Evolutionary conservation across 176 grass and related monocot genomes (phyloP).

Genomic region (Avena insularis): DNA sequence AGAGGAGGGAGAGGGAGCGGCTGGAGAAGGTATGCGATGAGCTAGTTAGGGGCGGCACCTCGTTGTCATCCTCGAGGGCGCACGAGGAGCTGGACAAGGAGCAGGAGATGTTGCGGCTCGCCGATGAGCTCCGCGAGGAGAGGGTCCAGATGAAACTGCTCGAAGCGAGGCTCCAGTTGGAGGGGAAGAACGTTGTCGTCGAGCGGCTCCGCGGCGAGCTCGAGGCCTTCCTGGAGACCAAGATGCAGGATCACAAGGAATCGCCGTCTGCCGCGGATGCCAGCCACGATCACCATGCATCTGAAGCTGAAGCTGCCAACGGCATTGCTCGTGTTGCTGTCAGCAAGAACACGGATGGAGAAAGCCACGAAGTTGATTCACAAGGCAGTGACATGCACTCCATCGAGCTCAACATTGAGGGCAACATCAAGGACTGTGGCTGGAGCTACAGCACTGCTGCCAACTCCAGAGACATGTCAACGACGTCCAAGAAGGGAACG

Average conservation of each 20-base stretch:
- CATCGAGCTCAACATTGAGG: slow-evolving; percentile 85
- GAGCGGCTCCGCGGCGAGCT: slow-evolving; percentile 72
- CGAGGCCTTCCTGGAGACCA: slow-evolving; percentile 55
- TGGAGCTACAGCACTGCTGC: slow-evolving; percentile 49
- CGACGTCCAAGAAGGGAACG: slow-evolving; percentile 33
- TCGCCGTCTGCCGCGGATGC: background rate
- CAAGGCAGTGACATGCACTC: slow-evolving; percentile 78
- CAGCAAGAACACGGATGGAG: slow-evolving; percentile 10
- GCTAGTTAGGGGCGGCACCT: slow-evolving; percentile 48
- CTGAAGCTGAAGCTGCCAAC: slow-evolving; percentile 14
- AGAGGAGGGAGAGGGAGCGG: slow-evolving; percentile 59
- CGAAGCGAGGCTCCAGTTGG: slow-evolving; percentile 80
- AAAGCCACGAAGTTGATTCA: slow-evolving; percentile 31
- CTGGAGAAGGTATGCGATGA: slow-evolving; percentile 68
- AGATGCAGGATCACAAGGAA: slow-evolving; percentile 11
- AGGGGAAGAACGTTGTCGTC: slow-evolving; percentile 82
- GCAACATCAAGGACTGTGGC: slow-evolving; percentile 45
- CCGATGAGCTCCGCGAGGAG: slow-evolving; percentile 86
- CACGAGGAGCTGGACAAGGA: slow-evolving; percentile 66
- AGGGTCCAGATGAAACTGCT: slow-evolving; percentile 87
- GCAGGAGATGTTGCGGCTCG: slow-evolving; percentile 77
- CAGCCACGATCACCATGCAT: background rate
- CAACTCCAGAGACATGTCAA: slow-evolving; percentile 24
- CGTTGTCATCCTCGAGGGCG: background rate
- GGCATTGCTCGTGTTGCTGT: slow-evolving; percentile 20